phyloP scores from a whole-genome alignment of 192 early-diverging fungal species.

The Chytriomyces confervae region DNA sequence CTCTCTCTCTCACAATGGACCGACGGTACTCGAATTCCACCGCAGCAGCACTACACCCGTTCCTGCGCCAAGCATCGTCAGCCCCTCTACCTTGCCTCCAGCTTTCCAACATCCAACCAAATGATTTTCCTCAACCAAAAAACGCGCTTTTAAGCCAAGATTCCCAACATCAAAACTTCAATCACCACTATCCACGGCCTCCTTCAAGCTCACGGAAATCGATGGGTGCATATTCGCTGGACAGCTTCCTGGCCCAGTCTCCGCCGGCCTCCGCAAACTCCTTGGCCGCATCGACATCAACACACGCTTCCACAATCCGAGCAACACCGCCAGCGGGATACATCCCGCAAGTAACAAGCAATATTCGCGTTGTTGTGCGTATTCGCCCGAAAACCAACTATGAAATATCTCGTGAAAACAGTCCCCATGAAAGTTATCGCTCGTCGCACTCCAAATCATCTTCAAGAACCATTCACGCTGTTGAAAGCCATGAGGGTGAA shows the following conservation, averaged over 20 bases:
- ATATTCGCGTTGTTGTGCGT: slow-evolving; percentile 31
- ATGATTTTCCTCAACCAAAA: neutral
- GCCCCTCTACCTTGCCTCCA: neutral
- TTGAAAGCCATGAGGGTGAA: neutral
- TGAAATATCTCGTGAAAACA: slow-evolving; percentile 30
- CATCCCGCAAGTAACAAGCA: neutral
- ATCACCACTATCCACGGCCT: neutral
- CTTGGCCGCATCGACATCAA: neutral
- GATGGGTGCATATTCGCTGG: neutral
- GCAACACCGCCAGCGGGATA: neutral
- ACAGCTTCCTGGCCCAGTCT: neutral
- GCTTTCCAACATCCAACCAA: neutral
- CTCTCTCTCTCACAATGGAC: no score
- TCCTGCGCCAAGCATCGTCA: neutral
- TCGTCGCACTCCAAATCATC: neutral
- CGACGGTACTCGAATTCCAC: no score
- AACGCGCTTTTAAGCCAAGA: neutral
- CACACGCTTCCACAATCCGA: neutral
- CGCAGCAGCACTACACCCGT: neutral
- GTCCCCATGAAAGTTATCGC: neutral
- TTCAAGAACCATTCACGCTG: neutral
- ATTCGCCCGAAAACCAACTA: slow-evolving; percentile 31
- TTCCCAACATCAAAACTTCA: neutral
- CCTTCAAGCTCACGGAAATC: neutral
- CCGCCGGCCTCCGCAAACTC: neutral